Base-by-base conservation (phyloP, 345 rosid species). In the Excoecaria agallocha region DNA sequence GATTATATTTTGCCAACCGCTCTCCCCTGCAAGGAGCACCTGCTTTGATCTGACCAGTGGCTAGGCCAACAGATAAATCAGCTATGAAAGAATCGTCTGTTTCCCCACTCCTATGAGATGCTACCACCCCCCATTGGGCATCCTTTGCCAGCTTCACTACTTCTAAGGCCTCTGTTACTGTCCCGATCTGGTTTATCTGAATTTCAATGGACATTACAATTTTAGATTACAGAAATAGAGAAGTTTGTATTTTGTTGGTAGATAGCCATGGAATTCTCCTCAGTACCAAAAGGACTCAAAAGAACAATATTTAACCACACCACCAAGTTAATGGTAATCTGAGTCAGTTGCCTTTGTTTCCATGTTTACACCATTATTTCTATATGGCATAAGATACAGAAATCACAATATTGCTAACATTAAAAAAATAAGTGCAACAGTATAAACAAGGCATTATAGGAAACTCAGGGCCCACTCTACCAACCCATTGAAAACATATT, bases 11-110 rank as follows among this genome's bases (percentile, higher is more conserved):
- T 64, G 91, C 91, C 58, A 93, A 74, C 52, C 98, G 86, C 85
- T 95, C 99, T 75, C 99, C 98, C 74, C 99, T 84, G 86, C 94
- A 91, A 74, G 99, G 99, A 83, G 98, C 99, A 71, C 99, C 99
- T 62, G 97, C 89, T 84, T 93, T 93, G 76, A 95, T 89, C 84
- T 87, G 94, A 77, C 93, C 95, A 4, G 94, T 82, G 50, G 88
- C 84, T 50, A 95, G 83, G 72, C 98, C 99, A 65, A 95, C 98
- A 39, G 98, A 87, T 74, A 95, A 86, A 85, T 95, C 98, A 10
- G 98, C 86, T 65, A 91, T 89, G 84, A 93, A 95, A 75, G 97
- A 85, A 78, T 95, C 99, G 75, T 87, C 91, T 49, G 93, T 93
- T 84, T 95, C 99, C 58, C 99, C 99, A 82, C 89, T 85, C 84